phyloP scores from a whole-genome alignment of 768 basidiomycete genomes.

The Tephrocybe sp. region DNA sequence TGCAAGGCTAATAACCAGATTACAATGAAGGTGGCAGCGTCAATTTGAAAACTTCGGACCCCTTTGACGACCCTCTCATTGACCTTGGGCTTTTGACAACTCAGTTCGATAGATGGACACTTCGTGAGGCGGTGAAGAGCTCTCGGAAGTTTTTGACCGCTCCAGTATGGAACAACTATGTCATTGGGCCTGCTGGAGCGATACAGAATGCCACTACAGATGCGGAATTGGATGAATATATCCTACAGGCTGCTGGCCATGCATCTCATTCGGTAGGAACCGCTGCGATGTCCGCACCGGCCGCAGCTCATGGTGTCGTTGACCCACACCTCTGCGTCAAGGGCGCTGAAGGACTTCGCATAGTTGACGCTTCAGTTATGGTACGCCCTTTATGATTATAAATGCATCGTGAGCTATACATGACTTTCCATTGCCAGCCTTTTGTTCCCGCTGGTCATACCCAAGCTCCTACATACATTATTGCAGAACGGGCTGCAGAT shows the following conservation, averaged over 20 bases:
- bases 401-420: too few species aligned
- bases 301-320: conserved; percentile 28
- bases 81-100: conserved; percentile 33
- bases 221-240: conserved; percentile 17
- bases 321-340: conserved; percentile 32
- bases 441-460: conserved; percentile 20
- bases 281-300: conserved; percentile 26
- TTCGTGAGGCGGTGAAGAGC: conserved; percentile 21
- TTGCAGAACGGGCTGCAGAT: conserved; percentile 26
- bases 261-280: conserved; percentile 28
- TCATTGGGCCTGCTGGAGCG: conserved; percentile 13
- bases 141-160: conserved; percentile 21
- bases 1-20: not conserved
- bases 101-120: conserved; percentile 20
- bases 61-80: conserved; percentile 40
- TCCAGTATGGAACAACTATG: conserved; percentile 19
- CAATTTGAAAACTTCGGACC: conserved; percentile 33
- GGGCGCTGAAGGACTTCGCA: conserved; percentile 27
- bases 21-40: conserved; percentile 19
- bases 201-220: conserved; percentile 19
- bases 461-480: conserved; percentile 18
- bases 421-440: conserved; percentile 9
- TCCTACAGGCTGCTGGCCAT: conserved; percentile 11
- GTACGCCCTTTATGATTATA: too few species aligned
- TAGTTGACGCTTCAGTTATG: conserved; percentile 35